Base-by-base conservation (phyloP, 176 grass and related monocot genomes). In the Aechmea fasciata region DNA sequence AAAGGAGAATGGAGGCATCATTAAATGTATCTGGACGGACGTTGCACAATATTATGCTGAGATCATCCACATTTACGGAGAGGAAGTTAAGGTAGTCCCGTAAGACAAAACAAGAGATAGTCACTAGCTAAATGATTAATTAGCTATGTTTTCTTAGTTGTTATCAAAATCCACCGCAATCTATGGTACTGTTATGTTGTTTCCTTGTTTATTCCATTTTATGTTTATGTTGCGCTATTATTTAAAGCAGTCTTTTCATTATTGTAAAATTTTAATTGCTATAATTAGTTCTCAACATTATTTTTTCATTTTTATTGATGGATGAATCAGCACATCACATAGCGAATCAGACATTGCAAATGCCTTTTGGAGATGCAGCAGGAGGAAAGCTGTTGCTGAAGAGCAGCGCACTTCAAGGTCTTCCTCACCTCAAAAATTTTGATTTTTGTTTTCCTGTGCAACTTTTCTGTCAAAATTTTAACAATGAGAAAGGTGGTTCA, bases 291-390 rank as follows among this genome's bases (percentile, higher is more conserved):
- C 20, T 22, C 17, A 61, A 19, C 10, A 61, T 61, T 15, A 41
- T 3, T 61, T 18, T 18, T 10, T 18, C 7, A 61, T 70, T 57
- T 69, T 14, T 77, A 9, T 77, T 51, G 19, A 72, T 71, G 23
- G 57, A 52, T 87, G 13, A 73, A 90, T 49, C 69, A 99, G 95
- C 85, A 83, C 80, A 47, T 99, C 95, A 72, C 91, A 91, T 78
- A 99, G 95, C 75, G 95, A 99, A 83, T 84, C 95, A 29, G 88
- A 99, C 59, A 99, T 99, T 79, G 84, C 84, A 72, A 99, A 99
- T 80, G 84, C 82, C 66, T 83, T 90, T 73, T 85, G 86, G 82
- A 84, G 90, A 71, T 84, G 71, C 50, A 93, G 79, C 78, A 86
- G 86, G 54, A 84, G 77, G 70, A 99, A 78, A 90, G 87, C 82